phyloP scores from a whole-genome alignment of 2,329 filamentous ascomycete genomes.

The Herpotrichia juniperi region DNA sequence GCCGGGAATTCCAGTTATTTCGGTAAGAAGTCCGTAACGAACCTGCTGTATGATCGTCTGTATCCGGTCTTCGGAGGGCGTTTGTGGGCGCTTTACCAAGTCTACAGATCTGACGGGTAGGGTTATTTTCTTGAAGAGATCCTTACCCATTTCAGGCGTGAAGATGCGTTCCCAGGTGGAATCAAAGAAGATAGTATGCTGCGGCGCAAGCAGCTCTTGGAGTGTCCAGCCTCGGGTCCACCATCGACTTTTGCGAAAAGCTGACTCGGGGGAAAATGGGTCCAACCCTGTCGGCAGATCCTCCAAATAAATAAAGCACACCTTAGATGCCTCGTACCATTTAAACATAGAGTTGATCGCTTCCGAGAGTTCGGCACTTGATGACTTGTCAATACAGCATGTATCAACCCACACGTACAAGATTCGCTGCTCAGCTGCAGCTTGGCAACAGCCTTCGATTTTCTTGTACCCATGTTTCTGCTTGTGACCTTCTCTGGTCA shows the following conservation, averaged over 20 bases:
- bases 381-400: slow-evolving; percentile 5
- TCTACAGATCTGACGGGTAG: neutral
- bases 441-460: slow-evolving; percentile 3
- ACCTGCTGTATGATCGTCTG: slow-evolving; percentile 1
- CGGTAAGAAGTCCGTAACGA: neutral
- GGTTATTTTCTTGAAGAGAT: neutral
- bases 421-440: neutral
- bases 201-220: slow-evolving; percentile 9
- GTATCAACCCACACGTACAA: slow-evolving; percentile 11
- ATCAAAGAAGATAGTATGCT: neutral
- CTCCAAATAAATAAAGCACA: slow-evolving; percentile 6
- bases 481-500: neutral
- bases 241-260: slow-evolving; percentile 5
- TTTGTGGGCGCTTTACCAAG: neutral
- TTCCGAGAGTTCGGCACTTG: slow-evolving; percentile 8
- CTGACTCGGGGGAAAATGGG: neutral
- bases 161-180: neutral
- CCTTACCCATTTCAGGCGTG: neutral
- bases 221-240: too few species aligned
- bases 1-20: slow-evolving; percentile 1
- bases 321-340: slow-evolving; percentile 6
- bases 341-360: too few species aligned
- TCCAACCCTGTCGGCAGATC: slow-evolving; percentile 3
- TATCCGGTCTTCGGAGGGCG: neutral
- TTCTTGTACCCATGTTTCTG: neutral